These are phyloP conservation scores for Protomyces gravidus DNA, from an alignment of 1,139 yeast genomes.

Conservation along the genomic window DNA sequence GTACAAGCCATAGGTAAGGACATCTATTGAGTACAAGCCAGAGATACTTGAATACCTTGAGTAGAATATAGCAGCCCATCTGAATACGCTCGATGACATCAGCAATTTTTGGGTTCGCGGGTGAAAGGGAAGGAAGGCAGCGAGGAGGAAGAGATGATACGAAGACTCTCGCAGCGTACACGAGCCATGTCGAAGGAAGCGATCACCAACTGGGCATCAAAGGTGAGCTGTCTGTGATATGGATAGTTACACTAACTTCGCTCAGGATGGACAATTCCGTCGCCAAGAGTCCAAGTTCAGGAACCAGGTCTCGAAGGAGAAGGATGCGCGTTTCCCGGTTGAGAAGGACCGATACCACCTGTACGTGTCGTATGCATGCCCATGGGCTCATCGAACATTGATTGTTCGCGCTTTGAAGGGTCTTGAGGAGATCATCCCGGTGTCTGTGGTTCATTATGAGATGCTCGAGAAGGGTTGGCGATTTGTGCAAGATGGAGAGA, in stretches of 20 bases:
- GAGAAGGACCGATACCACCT: slow-evolving; percentile 80
- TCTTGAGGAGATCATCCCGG: slow-evolving; percentile 48
- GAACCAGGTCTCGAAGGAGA: slow-evolving; percentile 51
- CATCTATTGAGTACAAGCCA: no score
- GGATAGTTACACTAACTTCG: no score
- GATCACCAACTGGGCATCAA: slow-evolving; percentile 1
- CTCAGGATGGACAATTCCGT: slow-evolving; percentile 38
- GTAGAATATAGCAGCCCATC: neutral
- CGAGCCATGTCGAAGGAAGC: neutral
- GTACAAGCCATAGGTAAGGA: no score
- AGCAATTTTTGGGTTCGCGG: no score
- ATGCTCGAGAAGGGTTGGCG: slow-evolving; percentile 52
- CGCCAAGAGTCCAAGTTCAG: slow-evolving; percentile 48
- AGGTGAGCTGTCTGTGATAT: neutral
- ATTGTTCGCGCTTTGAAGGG: slow-evolving; percentile 78
- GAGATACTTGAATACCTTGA: no score
- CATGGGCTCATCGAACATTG: slow-evolving; percentile 90
- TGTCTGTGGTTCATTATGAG: slow-evolving; percentile 34
- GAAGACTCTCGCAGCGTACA: no score
- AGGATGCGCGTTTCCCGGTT: slow-evolving; percentile 62
- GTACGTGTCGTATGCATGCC: slow-evolving; percentile 84
- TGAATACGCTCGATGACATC: no score
- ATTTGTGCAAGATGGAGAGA: slow-evolving; percentile 50
- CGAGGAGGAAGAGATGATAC: no score
- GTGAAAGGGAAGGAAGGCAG: no score